Conservation (phyloP, 306 rosid species). For the Quercus ilex region DNA sequence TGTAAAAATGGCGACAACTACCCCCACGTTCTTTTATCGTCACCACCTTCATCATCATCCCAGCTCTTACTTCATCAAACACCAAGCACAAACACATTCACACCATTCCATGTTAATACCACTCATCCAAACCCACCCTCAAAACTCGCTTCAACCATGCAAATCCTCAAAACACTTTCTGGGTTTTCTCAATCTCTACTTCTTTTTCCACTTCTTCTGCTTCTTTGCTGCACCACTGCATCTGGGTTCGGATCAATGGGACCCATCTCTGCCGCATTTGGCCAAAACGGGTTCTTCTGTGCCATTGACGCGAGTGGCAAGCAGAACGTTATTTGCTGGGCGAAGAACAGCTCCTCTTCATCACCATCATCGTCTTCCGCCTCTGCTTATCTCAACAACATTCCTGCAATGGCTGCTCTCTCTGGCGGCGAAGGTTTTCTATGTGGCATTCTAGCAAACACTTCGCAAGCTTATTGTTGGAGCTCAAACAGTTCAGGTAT, state of each 20-base stretch:
- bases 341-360: conserved; percentile 47
- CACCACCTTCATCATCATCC: conserved; percentile 36
- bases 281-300: conserved; percentile 64
- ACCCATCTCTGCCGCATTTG: conserved; percentile 76
- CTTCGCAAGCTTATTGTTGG: conserved; percentile 82
- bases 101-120: conserved; percentile 36
- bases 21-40: conserved; percentile 61
- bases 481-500: conserved; percentile 25
- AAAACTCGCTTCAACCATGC: conserved; percentile 48
- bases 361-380: conserved; percentile 26
- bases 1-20: conserved; percentile 50
- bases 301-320: conserved; percentile 89
- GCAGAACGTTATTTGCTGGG: conserved; percentile 84
- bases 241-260: conserved; percentile 83
- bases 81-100: conserved; percentile 8
- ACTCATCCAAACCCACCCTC: conserved; percentile 15
- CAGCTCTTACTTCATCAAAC: conserved; percentile 29
- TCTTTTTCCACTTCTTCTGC: conserved; percentile 20
- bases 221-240: conserved; percentile 21
- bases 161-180: conserved; percentile 22
- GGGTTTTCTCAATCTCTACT: conserved; percentile 15
- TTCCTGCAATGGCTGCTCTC: conserved; percentile 81
- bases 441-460: conserved; percentile 75
- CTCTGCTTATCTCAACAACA: conserved; percentile 25
- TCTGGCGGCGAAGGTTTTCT: conserved; percentile 84